These are phyloP conservation scores for Chimonanthus praecox DNA, from an alignment of 164 flowering plant species.

Conservation along the genomic window DNA sequence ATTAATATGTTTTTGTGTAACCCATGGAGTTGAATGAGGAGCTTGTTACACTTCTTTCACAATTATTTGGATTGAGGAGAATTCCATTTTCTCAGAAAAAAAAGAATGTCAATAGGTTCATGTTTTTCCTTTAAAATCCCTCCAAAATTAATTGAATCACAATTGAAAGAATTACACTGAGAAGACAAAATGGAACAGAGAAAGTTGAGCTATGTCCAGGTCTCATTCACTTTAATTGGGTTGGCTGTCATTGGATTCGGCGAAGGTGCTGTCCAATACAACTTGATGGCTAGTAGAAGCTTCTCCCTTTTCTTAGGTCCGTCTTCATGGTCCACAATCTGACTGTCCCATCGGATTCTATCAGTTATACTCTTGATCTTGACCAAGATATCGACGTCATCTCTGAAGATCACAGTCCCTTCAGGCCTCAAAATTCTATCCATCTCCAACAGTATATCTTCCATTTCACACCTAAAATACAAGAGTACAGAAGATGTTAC, in stretches of 20 bases:
- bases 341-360: slow-evolving; percentile 56
- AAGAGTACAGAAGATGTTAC: background rate
- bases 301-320: slow-evolving; percentile 64
- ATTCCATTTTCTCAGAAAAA: background rate
- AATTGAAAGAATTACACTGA: slow-evolving; percentile 7
- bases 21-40: background rate
- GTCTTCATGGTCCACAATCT: slow-evolving; percentile 66
- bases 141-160: background rate
- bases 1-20: background rate
- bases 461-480: slow-evolving; percentile 56
- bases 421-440: slow-evolving; percentile 68
- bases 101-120: background rate
- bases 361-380: slow-evolving; percentile 45
- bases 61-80: background rate
- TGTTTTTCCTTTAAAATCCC: background rate
- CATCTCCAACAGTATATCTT: slow-evolving; percentile 74
- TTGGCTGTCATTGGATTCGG: slow-evolving; percentile 2
- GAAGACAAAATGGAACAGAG: background rate
- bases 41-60: background rate
- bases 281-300: slow-evolving; percentile 53
- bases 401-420: slow-evolving; percentile 65
- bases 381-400: slow-evolving; percentile 41
- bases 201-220: background rate
- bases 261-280: slow-evolving; percentile 69
- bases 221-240: background rate